These are phyloP conservation scores for Solanum pimpinellifolium DNA, from an alignment of 257 asterid species.

Conservation along the genomic window DNA sequence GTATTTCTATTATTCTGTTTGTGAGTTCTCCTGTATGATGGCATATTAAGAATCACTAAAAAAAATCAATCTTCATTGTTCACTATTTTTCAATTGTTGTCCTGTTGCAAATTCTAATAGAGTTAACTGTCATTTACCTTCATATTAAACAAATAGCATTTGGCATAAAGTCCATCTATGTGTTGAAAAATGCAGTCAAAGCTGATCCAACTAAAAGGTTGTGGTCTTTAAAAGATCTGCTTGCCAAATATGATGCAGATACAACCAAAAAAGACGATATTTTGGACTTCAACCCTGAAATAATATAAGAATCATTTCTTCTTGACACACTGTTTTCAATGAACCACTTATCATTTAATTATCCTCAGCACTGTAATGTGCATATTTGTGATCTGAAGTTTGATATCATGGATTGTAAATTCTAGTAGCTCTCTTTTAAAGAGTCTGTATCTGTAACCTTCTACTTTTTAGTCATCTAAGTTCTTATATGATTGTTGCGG, in stretches of 20 bases:
- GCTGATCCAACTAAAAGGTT: neutral
- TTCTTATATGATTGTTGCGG: neutral
- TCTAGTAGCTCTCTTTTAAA: neutral
- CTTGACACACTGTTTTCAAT: neutral
- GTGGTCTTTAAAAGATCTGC: neutral
- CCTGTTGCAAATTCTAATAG: neutral
- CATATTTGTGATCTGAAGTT: neutral
- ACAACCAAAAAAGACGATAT: neutral
- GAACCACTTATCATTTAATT: neutral
- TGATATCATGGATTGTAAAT: neutral
- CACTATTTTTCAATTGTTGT: neutral
- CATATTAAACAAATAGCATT: neutral
- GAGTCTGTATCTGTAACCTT: neutral
- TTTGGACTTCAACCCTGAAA: too few relatives aligned
- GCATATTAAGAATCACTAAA: neutral
- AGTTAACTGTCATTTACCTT: neutral
- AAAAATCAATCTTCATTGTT: neutral
- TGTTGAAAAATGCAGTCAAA: neutral
- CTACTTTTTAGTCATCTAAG: neutral
- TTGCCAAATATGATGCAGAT: neutral
- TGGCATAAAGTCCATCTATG: neutral
- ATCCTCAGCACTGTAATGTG: too few relatives aligned
- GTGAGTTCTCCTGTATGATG: neutral
- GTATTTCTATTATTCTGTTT: slow-evolving; percentile 20
- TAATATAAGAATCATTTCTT: neutral